phyloP scores from a whole-genome alignment of 768 basidiomycete genomes.

The Naganishia vaughanmartiniae region DNA sequence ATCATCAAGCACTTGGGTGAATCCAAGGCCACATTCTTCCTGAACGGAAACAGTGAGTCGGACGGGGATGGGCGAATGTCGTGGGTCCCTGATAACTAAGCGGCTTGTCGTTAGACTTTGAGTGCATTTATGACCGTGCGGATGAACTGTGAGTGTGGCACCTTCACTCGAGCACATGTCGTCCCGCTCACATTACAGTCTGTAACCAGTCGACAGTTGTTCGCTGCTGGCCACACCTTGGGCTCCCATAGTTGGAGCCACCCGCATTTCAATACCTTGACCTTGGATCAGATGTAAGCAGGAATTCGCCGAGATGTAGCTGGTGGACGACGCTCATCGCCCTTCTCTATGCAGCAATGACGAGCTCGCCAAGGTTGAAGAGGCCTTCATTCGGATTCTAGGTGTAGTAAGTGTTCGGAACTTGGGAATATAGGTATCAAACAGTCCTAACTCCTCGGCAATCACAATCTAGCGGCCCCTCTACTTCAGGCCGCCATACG shows the following conservation, averaged over 20 bases:
- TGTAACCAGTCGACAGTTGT: constrained; percentile 2
- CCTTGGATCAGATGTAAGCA: constrained; percentile 2
- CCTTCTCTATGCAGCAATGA: background rate
- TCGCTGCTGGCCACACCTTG: constrained; percentile 43
- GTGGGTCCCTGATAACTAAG: background rate
- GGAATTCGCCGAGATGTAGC: background rate
- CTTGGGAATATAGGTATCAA: too few relatives aligned
- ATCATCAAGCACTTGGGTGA: constrained; percentile 25
- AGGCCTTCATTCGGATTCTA: constrained; percentile 49
- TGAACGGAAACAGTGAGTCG: constrained; percentile 48
- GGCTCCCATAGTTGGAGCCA: constrained; percentile 51
- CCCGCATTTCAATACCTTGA: constrained; percentile 43
- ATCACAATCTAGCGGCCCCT: constrained; percentile 7
- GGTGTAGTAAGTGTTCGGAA: constrained; percentile 33
- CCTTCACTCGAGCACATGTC: background rate
- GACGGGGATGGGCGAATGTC: background rate
- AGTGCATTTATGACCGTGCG: background rate
- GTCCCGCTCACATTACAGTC: constrained; percentile 18
- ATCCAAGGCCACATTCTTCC: constrained; percentile 49
- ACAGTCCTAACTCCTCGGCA: background rate
- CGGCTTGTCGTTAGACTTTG: background rate
- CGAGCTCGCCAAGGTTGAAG: constrained; percentile 36
- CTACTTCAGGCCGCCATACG: constrained; percentile 50
- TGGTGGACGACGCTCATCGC: background rate
- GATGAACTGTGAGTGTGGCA: background rate